Evolutionary conservation across 768 basidiomycete genomes (phyloP), one percentile per base, ranked within the genome.

Genomic region (Steccherinum ochraceum): DNA sequence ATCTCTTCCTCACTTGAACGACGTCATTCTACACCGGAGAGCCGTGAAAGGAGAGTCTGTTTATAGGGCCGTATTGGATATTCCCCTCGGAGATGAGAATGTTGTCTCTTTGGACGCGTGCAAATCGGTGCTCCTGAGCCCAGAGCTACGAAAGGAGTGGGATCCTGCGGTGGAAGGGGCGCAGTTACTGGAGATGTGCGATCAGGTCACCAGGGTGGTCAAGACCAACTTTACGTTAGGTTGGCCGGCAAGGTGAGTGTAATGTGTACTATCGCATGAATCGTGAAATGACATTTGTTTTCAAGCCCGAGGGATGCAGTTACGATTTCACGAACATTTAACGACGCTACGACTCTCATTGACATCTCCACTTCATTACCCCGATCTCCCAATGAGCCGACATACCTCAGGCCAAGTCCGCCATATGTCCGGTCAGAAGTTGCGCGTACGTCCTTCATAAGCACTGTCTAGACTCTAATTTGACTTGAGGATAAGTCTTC

Each of bases 331-430:
- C 82, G 89, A 53, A 81, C 89, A 30, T 84, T 89, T 61, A 77
- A 83, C 56, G 91, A 96, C 64, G 65, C 84, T 24, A 77, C 83
- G 2, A 92, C 90, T 13, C 73, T 95, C 48, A 83, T 97, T 69
- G 87, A 93, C 67, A 83, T 97, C 52, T 84, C 93, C 2, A 94
- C 93, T 5, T 94, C 93, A n/a, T 74, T 97, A 20, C 93, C 94
- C 53, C 84, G 93, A 43, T 93, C 93, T 40, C 69, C 78, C 26
- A 91, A 95, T 57, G 93, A 95, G 64, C 93, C 93, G 5, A 82
- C 86, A 16, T 97, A 93, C 68, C 73, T 97, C 46, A 78, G 93
- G 55, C 90, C 93, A 0, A 85, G 91, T 16, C 94, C 93, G 23
- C 94, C 93, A 16, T 93, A 85, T 62, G 93, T 97, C 40, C 79